A percentile compares a stretch with the other conserved stretches of the same genome.
These are phyloP conservation scores for Iberis amara DNA, from an alignment of 441 rosid species.

Conservation along the genomic window DNA sequence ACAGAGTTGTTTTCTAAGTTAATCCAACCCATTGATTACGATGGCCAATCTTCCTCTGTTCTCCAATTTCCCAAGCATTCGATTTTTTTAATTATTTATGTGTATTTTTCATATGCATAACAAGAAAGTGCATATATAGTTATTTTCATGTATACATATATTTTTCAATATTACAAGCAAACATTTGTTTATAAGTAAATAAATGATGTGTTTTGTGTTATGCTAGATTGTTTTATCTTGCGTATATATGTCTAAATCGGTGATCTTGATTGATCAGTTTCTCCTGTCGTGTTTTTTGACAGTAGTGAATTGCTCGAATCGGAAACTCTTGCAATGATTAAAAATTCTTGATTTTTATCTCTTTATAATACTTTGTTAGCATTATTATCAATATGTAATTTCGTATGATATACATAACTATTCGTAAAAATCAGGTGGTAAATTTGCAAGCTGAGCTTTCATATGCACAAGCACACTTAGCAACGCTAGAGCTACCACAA, in stretches of 20 bases:
- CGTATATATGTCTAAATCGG: slow-evolving; percentile 16
- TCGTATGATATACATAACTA: background rate
- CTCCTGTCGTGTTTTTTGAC: slow-evolving; percentile 22
- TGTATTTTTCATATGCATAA: background rate
- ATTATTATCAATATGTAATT: slow-evolving; percentile 8
- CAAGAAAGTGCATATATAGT: slow-evolving; percentile 2
- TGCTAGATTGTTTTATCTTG: slow-evolving; percentile 17
- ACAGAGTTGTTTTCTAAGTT: slow-evolving; percentile 23
- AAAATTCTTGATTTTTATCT: slow-evolving; percentile 18
- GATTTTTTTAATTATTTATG: background rate
- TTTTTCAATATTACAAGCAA: slow-evolving; percentile 22
- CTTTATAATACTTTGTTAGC: background rate
- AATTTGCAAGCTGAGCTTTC: slow-evolving; percentile 79
- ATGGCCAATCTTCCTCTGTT: slow-evolving; percentile 21
- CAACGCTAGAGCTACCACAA: slow-evolving; percentile 61
- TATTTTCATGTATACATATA: background rate
- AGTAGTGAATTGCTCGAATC: slow-evolving; percentile 18
- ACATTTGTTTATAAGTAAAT: background rate
- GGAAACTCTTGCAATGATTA: slow-evolving; percentile 26
- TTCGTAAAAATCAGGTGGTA: slow-evolving; percentile 58
- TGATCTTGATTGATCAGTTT: slow-evolving; percentile 25
- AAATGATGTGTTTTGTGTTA: background rate
- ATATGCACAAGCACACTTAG: slow-evolving; percentile 71
- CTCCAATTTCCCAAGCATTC: slow-evolving; percentile 22
- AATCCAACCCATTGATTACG: slow-evolving; percentile 21